Evolutionary conservation across 2,329 filamentous ascomycete genomes (phyloP).

Genomic region (Trichophyton verrucosum): DNA sequence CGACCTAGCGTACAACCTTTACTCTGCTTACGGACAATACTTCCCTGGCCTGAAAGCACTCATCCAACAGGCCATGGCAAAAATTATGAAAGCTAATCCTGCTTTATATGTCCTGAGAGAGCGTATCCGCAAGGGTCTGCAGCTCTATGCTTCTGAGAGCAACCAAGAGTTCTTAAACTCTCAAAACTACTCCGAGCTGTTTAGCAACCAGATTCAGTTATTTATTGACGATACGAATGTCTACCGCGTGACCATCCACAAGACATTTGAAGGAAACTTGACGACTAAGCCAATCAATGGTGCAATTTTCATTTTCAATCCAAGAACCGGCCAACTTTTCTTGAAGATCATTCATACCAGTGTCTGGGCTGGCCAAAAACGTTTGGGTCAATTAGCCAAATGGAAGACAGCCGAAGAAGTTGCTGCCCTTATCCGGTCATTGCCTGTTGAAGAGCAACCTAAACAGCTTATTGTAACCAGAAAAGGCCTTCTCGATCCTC

Average conservation of each 20-base stretch:
- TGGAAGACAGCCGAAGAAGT: slow-evolving; percentile 99
- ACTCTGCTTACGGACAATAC: slow-evolving; percentile 96
- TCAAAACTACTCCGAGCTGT: slow-evolving; percentile 97
- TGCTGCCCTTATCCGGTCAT: slow-evolving; percentile 82
- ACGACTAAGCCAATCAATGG: slow-evolving; percentile 99
- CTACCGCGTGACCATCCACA: slow-evolving; percentile 98
- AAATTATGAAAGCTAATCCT: slow-evolving; percentile 99
- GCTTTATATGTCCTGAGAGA: slow-evolving; percentile 91
- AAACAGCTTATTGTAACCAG: slow-evolving; percentile 97
- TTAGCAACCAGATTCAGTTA: slow-evolving; percentile 96
- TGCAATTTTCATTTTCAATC: slow-evolving; percentile 99
- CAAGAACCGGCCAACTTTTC: slow-evolving; percentile 94
- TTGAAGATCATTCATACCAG: slow-evolving; percentile 99
- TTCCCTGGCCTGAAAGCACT: slow-evolving; percentile 95
- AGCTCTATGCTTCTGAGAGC: slow-evolving; percentile 94
- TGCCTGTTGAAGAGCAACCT: slow-evolving; percentile 95
- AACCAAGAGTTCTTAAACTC: slow-evolving; percentile 99
- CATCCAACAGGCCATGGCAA: slow-evolving; percentile 96
- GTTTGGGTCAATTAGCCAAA: slow-evolving; percentile 93
- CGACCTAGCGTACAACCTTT: slow-evolving; percentile 94
- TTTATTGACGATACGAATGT: slow-evolving; percentile 99
- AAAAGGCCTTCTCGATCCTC: slow-evolving; percentile 90
- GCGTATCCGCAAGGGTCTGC: slow-evolving; percentile 95
- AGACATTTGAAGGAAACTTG: slow-evolving; percentile 97
- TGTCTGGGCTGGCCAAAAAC: slow-evolving; percentile 98